phyloP scores from a whole-genome alignment of 108 stramenopile species.

The Nannochloropsis salina region DNA sequence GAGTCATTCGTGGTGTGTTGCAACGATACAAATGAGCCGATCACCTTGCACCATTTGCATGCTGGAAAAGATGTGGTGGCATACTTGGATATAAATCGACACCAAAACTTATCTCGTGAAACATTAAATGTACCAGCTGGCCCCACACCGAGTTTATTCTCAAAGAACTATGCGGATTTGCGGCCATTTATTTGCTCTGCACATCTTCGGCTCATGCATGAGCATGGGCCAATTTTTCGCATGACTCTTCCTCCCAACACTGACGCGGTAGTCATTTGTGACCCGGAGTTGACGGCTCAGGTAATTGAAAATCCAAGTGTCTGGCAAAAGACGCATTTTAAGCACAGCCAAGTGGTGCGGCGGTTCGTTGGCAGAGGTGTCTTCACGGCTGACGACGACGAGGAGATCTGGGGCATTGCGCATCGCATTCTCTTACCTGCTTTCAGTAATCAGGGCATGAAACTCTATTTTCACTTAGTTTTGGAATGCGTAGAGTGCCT shows the following conservation, averaged over 20 bases:
- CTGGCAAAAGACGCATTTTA: conserved; percentile 13
- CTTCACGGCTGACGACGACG: background rate
- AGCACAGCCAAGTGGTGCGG: conserved; percentile 15
- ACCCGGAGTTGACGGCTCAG: background rate
- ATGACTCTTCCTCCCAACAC: background rate
- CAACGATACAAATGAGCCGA: background rate
- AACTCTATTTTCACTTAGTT: background rate
- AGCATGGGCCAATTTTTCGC: background rate
- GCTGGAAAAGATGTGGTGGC: background rate
- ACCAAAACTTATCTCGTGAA: background rate
- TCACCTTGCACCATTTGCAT: background rate
- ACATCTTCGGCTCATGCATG: background rate
- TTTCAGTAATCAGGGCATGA: conserved; percentile 18
- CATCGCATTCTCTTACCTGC: background rate
- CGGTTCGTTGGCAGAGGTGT: background rate
- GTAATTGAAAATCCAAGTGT: background rate
- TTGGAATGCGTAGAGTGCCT: background rate
- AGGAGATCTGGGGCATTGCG: conserved; percentile 2
- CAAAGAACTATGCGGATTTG: background rate
- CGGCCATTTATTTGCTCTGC: background rate
- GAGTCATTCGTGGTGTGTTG: background rate
- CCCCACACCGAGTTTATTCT: background rate
- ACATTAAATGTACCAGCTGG: background rate
- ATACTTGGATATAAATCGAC: background rate
- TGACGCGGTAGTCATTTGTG: background rate